These are phyloP conservation scores for Rhodomyrtus psidioides DNA, from an alignment of 441 rosid genomes.

Conservation along the genomic window DNA sequence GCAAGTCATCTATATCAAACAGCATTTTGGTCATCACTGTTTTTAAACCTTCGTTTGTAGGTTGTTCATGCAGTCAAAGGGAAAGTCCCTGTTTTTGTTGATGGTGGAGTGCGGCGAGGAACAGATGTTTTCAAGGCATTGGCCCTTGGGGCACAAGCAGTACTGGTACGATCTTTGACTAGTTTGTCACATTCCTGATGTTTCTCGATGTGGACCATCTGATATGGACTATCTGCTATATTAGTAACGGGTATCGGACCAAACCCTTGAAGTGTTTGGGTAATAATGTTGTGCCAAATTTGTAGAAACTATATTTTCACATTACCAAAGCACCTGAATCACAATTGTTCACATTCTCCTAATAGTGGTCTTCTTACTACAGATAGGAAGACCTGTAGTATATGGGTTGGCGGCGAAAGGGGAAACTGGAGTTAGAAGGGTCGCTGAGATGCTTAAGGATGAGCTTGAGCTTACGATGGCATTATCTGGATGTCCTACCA, in stretches of 20 bases:
- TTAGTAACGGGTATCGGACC: not conserved
- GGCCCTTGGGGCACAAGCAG: conserved; percentile 82
- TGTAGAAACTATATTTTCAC: not conserved
- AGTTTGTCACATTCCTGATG: not conserved
- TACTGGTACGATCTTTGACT: conserved; percentile 41
- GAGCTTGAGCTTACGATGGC: conserved; percentile 81
- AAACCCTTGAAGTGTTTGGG: not conserved
- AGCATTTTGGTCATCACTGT: not conserved
- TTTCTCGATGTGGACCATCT: not conserved
- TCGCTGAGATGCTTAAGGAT: conserved; percentile 62
- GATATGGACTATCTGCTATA: not conserved
- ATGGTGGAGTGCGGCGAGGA: conserved; percentile 87
- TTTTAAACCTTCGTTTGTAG: conserved; percentile 19
- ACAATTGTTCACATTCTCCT: not conserved
- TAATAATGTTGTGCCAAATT: not conserved
- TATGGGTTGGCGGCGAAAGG: conserved; percentile 81
- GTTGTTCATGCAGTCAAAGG: conserved; percentile 61
- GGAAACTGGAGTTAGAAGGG: conserved; percentile 46
- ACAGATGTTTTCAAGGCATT: conserved; percentile 86
- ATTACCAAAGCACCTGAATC: not conserved
- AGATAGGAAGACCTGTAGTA: conserved; percentile 77
- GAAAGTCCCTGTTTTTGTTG: conserved; percentile 59
- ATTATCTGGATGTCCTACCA: conserved; percentile 63
- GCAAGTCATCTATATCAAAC: not conserved
- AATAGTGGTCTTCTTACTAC: not conserved